Conservation (phyloP, 73 alveolate genomes). For the Tetrahymena elliotti region DNA sequence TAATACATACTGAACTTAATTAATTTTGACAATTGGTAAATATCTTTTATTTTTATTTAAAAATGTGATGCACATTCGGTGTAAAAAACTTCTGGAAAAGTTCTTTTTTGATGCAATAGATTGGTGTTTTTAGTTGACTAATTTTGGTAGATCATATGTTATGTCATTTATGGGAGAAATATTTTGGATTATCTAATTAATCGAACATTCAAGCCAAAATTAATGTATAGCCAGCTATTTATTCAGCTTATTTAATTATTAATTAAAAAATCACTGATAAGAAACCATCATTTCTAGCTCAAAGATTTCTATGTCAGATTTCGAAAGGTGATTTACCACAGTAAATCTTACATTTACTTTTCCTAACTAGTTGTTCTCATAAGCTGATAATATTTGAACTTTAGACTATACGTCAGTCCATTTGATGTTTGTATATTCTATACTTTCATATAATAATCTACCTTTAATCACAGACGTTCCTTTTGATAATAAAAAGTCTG, state of each 20-base stretch:
- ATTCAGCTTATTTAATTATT: not conserved
- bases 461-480: slow-evolving; percentile 13
- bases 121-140: not conserved
- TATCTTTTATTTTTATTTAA: too few relatives aligned
- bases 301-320: slow-evolving; percentile 25
- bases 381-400: slow-evolving; percentile 9
- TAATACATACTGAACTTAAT: not conserved
- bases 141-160: not conserved
- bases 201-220: not conserved
- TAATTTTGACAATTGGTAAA: not conserved
- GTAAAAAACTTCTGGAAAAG: not conserved
- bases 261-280: not conserved
- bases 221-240: too few relatives aligned
- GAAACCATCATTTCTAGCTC: slow-evolving; percentile 27
- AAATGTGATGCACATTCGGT: not conserved
- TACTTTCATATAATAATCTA: slow-evolving; percentile 9
- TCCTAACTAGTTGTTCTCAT: slow-evolving; percentile 15
- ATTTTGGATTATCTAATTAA: not conserved
- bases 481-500: slow-evolving; percentile 8
- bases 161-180: not conserved
- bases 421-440: slow-evolving; percentile 14
- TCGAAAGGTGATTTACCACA: slow-evolving; percentile 8
- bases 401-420: slow-evolving; percentile 24
- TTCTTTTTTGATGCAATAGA: not conserved
- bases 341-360: slow-evolving; percentile 3